A percentile compares a stretch with the other conserved stretches of the same genome.
Conservation (phyloP, 116 monocot genomes). For the Thalassia testudinum region DNA sequence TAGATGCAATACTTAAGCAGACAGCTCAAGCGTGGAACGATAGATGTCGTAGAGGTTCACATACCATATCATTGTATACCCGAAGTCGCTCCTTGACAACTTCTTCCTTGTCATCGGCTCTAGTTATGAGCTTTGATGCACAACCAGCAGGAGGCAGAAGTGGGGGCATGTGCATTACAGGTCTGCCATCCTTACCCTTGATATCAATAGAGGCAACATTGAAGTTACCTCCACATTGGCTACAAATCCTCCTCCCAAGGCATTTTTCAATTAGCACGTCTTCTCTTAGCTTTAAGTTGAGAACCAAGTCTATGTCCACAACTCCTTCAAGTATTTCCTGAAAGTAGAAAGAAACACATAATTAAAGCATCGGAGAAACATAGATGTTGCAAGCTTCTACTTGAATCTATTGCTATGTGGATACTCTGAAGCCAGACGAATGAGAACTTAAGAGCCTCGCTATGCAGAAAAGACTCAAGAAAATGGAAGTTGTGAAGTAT, state of each 20-base stretch:
- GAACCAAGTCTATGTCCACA: slow-evolving; percentile 73
- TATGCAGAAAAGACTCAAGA: no score
- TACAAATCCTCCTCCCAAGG: slow-evolving; percentile 91
- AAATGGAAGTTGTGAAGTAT: no score
- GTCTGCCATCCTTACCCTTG: slow-evolving; percentile 69
- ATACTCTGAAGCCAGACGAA: no score
- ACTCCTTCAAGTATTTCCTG: slow-evolving; percentile 94
- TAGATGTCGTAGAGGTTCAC: no score
- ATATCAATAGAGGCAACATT: slow-evolving; percentile 70
- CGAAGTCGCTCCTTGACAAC: slow-evolving; percentile 81
- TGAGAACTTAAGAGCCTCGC: no score
- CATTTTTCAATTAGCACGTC: slow-evolving; percentile 75
- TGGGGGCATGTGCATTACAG: slow-evolving; percentile 79
- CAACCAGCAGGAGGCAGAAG: slow-evolving; percentile 79
- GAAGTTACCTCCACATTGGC: slow-evolving; percentile 80
- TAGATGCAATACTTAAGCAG: no score
- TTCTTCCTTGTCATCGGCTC: slow-evolving; percentile 81
- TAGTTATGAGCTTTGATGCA: slow-evolving; percentile 61
- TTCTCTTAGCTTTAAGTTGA: slow-evolving; percentile 88
- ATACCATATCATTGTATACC: slow-evolving; percentile 78
- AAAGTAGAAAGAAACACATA: no score
- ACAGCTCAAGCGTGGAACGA: no score
- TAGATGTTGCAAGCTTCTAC: no score
- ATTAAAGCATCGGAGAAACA: no score
- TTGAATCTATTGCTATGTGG: no score